Conservation (phyloP, 2,329 filamentous ascomycete species). For the Ceratocystis cacaofunesta region DNA sequence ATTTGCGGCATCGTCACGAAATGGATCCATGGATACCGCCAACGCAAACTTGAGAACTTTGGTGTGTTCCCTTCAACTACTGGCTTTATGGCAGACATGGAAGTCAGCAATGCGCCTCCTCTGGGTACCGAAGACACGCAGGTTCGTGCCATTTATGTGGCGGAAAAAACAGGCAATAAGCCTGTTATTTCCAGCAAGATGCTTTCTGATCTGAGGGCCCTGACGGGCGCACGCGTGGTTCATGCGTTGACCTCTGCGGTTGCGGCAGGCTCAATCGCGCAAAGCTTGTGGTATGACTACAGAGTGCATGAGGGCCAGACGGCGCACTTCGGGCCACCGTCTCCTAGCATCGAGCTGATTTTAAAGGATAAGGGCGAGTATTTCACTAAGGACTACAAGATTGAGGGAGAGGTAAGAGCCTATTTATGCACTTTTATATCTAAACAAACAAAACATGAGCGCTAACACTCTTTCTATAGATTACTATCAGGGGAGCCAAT, state of each 20-base stretch:
- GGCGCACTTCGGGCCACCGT: constrained; percentile 67
- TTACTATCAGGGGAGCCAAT: constrained; percentile 24
- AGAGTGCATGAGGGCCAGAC: constrained; percentile 33
- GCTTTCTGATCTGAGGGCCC: constrained; percentile 68
- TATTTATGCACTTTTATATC: not conserved
- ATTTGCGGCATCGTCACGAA: constrained; percentile 47
- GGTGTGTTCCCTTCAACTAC: constrained; percentile 57
- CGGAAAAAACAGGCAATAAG: constrained; percentile 55
- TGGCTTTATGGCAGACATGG: constrained; percentile 23
- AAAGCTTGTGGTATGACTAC: constrained; percentile 83
- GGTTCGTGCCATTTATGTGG: constrained; percentile 67
- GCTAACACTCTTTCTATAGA: constrained; percentile 4
- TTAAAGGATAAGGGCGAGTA: constrained; percentile 46
- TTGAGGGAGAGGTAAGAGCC: constrained; percentile 44
- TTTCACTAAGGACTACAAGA: constrained; percentile 48
- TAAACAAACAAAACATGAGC: not conserved
- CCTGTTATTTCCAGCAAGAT: constrained; percentile 49
- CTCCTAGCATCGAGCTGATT: constrained; percentile 66
- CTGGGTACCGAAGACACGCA: constrained; percentile 46
- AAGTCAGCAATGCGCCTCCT: constrained; percentile 42
- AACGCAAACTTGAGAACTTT: constrained; percentile 49
- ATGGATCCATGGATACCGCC: constrained; percentile 56
- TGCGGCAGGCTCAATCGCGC: constrained; percentile 79
- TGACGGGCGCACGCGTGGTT: constrained; percentile 63
- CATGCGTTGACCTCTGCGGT: constrained; percentile 71